Percentiles rank a stretch among this genome's conserved stretches.
These are phyloP conservation scores for Macrolepiota dolichaula DNA, from an alignment of 768 basidiomycete genomes.

Conservation along the genomic window DNA sequence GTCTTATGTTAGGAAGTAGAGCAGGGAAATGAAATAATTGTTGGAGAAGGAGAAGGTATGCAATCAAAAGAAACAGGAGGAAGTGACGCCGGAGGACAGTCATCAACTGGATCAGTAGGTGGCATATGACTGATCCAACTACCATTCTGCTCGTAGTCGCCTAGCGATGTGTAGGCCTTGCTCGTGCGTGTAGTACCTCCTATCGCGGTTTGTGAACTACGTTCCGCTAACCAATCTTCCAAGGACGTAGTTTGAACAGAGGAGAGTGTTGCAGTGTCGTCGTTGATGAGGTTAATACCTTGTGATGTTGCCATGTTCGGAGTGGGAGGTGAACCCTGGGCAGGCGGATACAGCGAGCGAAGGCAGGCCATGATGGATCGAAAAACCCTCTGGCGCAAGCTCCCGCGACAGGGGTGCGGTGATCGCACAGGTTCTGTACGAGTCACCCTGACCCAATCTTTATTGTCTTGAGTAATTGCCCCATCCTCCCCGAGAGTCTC, in stretches of 20 bases:
- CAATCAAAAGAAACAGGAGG: not conserved
- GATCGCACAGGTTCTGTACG: not conserved
- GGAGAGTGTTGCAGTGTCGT: constrained; percentile 17
- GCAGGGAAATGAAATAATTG: constrained; percentile 1
- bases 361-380: constrained; percentile 10
- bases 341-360: constrained; percentile 7
- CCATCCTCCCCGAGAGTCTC: not conserved
- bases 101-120: constrained; percentile 11
- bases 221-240: constrained; percentile 35
- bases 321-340: not conserved
- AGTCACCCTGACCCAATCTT: not conserved
- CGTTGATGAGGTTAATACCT: constrained; percentile 14
- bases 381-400: not conserved
- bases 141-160: constrained; percentile 44
- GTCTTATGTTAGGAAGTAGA: not conserved
- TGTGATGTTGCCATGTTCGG: constrained; percentile 5
- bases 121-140: constrained; percentile 37
- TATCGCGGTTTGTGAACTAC: constrained; percentile 26
- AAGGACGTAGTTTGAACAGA: constrained; percentile 23
- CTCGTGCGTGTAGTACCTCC: constrained; percentile 27
- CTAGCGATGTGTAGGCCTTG: constrained; percentile 23
- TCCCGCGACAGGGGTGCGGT: not conserved
- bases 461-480: not conserved
- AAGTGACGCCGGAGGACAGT: constrained; percentile 5
- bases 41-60: not conserved